Conservation (phyloP, 345 rosid genomes). For the Laguncularia racemosa region DNA sequence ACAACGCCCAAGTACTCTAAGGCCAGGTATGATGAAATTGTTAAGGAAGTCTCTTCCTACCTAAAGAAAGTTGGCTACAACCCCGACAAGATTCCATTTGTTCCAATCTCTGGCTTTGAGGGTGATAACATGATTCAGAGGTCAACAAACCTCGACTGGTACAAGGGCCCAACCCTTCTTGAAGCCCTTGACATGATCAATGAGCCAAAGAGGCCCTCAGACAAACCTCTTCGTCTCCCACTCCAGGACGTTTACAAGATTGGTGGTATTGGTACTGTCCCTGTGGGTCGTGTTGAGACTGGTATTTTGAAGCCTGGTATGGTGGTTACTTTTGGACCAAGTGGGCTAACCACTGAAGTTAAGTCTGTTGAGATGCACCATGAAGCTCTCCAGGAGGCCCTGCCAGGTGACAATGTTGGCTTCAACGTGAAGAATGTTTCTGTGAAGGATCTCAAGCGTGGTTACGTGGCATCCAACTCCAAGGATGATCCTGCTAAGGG, state of each 20-base stretch:
- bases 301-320: constrained; percentile 4
- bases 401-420: constrained; percentile 4
- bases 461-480: neutral
- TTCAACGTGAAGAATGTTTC: constrained; percentile 4
- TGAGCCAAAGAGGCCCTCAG: constrained; percentile 3
- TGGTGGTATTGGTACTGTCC: constrained; percentile 5
- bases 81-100: constrained; percentile 1
- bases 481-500: constrained; percentile 4
- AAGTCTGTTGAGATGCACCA: constrained; percentile 7
- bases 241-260: constrained; percentile 5
- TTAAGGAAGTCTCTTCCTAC: constrained; percentile 4
- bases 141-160: constrained; percentile 5
- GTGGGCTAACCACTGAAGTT: constrained; percentile 4
- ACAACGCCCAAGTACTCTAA: constrained; percentile 4
- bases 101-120: constrained; percentile 5
- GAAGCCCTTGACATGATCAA: neutral
- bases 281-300: constrained; percentile 2
- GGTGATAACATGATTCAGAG: constrained; percentile 6
- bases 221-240: constrained; percentile 3
- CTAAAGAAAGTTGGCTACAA: constrained; percentile 1
- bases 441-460: constrained; percentile 5
- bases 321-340: constrained; percentile 2
- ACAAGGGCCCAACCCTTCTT: constrained; percentile 5
- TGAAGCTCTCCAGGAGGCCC: constrained; percentile 1
- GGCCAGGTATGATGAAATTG: constrained; percentile 4